Conservation (phyloP, 2,329 filamentous ascomycete genomes). For the Ophiostoma perfectum region DNA sequence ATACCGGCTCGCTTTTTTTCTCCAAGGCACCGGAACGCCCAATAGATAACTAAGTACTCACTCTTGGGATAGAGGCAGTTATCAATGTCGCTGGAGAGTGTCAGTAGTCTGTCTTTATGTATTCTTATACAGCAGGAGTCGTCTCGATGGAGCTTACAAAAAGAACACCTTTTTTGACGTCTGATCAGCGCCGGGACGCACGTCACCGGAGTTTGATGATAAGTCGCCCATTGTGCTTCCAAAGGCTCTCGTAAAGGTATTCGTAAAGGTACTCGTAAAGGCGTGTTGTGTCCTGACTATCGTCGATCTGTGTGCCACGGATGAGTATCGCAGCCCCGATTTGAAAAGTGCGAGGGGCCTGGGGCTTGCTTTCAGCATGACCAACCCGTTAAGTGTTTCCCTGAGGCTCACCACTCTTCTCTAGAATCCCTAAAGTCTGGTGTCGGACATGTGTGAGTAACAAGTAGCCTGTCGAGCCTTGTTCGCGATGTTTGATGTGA, state of each 20-base stretch:
- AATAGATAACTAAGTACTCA: constrained; percentile 37
- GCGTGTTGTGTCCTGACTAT: constrained; percentile 6
- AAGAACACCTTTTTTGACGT: constrained; percentile 37
- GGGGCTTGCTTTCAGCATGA: constrained; percentile 23
- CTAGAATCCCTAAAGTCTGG: not conserved
- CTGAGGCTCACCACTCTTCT: not conserved
- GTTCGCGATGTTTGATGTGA: not conserved
- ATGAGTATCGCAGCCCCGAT: constrained; percentile 19
- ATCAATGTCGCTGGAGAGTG: constrained; percentile 83
- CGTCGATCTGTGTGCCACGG: constrained; percentile 7
- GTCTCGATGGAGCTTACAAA: constrained; percentile 36
- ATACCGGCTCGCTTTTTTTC: too few species aligned
- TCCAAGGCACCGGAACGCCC: too few species aligned
- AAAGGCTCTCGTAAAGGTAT: not conserved
- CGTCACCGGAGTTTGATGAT: not conserved
- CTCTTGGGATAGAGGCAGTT: constrained; percentile 93
- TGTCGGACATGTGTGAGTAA: too few species aligned
- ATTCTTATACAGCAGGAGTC: not conserved
- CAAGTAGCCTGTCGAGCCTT: too few species aligned
- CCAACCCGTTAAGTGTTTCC: constrained; percentile 25
- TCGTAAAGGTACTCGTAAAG: not conserved
- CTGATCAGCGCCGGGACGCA: not conserved
- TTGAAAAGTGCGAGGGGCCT: not conserved
- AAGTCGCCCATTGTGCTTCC: constrained; percentile 14
- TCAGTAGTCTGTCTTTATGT: not conserved